Evolutionary conservation across 2,329 filamentous ascomycete species (phyloP).

Genomic region (Aspergillus sp.): DNA sequence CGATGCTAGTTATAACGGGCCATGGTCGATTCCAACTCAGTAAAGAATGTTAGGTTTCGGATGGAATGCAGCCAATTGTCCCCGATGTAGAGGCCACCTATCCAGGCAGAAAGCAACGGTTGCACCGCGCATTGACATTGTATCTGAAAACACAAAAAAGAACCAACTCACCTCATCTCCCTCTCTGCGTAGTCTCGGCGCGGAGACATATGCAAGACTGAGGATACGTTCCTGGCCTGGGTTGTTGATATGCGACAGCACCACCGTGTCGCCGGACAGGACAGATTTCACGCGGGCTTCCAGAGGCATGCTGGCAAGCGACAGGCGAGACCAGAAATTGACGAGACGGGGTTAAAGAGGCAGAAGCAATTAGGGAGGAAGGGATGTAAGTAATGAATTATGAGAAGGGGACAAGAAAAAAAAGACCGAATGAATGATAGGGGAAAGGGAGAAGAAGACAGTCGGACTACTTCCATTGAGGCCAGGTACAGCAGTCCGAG

Average conservation of each 20-base stretch:
- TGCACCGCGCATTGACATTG: neutral
- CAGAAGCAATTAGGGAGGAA: slow-evolving; percentile 10
- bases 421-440: slow-evolving; percentile 6
- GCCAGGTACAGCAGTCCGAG: slow-evolving; percentile 8
- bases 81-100: slow-evolving; percentile 22
- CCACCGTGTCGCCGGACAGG: slow-evolving; percentile 87
- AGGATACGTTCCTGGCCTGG: slow-evolving; percentile 80
- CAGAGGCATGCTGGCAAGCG: slow-evolving; percentile 40
- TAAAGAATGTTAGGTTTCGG: neutral
- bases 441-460: slow-evolving; percentile 12
- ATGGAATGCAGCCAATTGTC: neutral
- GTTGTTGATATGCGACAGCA: slow-evolving; percentile 80
- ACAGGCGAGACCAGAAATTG: slow-evolving; percentile 13
- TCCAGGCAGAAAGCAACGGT: slow-evolving; percentile 1
- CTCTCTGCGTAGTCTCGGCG: slow-evolving; percentile 82
- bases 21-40: neutral
- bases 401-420: slow-evolving; percentile 11
- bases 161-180: slow-evolving; percentile 70
- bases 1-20: neutral
- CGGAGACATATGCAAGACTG: slow-evolving; percentile 88
- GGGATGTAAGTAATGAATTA: slow-evolving; percentile 13
- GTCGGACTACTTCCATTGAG: slow-evolving; percentile 29
- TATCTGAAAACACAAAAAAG: neutral
- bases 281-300: slow-evolving; percentile 86
- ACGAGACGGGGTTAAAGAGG: slow-evolving; percentile 9